phyloP scores from a whole-genome alignment of 1,139 yeast genomes.

The Scheffersomyces stambukii region DNA sequence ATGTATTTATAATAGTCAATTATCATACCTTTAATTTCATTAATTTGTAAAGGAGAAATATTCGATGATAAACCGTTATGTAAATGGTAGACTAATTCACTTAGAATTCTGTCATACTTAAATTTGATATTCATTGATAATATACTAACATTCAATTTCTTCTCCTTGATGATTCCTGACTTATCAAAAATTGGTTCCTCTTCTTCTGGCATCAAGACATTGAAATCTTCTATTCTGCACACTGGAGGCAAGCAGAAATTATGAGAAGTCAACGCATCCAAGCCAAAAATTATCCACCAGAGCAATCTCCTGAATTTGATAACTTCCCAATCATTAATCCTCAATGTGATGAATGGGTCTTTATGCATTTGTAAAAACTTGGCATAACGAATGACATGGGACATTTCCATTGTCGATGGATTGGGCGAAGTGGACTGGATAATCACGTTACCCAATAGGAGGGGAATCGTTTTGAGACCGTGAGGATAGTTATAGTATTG shows the following conservation, averaged over 20 bases:
- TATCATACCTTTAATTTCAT: conserved; percentile 44
- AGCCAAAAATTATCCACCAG: conserved; percentile 65
- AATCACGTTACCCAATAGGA: conserved; percentile 47
- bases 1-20: conserved; percentile 46
- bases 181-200: conserved; percentile 32
- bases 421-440: conserved; percentile 55
- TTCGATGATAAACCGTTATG: conserved; percentile 37
- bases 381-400: conserved; percentile 49
- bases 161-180: conserved; percentile 18
- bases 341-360: conserved; percentile 52
- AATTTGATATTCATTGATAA: conserved; percentile 51
- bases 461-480: conserved; percentile 43
- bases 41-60: conserved; percentile 36
- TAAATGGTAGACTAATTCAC: conserved; percentile 45
- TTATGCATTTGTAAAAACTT: conserved; percentile 53
- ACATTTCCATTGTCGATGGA: conserved; percentile 51
- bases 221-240: conserved; percentile 51
- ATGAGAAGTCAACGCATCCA: conserved; percentile 56
- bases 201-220: conserved; percentile 52
- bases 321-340: conserved; percentile 43
- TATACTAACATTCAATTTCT: conserved; percentile 31
- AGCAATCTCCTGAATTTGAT: conserved; percentile 51
- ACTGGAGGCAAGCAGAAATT: conserved; percentile 57
- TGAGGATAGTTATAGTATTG: conserved; percentile 52
- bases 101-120: conserved; percentile 47